Evolutionary conservation across 805 yeast genomes (phyloP).

Genomic region (Candida boleticola): DNA sequence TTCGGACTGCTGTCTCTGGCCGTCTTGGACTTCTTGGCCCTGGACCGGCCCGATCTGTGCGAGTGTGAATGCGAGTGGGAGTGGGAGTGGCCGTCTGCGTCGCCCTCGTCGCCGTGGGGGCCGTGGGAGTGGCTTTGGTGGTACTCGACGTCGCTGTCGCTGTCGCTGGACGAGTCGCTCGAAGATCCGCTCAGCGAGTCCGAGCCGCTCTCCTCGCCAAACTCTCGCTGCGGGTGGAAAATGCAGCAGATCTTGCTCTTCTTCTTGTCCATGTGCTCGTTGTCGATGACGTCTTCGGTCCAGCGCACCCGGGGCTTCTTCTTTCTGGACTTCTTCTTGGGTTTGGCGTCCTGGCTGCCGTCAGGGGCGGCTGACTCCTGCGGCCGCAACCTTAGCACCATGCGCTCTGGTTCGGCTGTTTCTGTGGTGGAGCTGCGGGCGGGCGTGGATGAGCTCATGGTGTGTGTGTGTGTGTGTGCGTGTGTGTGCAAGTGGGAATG

Average conservation of each 20-base stretch:
- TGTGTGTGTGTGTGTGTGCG: too few relatives aligned
- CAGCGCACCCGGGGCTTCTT: constrained; percentile 65
- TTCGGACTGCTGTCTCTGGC: constrained; percentile 52
- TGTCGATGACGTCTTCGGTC: constrained; percentile 85
- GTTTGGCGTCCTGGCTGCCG: background rate
- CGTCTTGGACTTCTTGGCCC: constrained; percentile 26
- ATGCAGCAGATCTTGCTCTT: constrained; percentile 90
- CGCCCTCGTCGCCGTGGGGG: constrained; percentile 11
- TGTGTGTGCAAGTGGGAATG: too few relatives aligned
- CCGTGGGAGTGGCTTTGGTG: constrained; percentile 9
- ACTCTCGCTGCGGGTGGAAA: constrained; percentile 70
- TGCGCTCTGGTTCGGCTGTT: background rate
- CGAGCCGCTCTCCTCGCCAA: constrained; percentile 43
- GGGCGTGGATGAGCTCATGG: too few relatives aligned
- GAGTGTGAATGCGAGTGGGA: constrained; percentile 10
- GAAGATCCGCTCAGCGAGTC: constrained; percentile 26
- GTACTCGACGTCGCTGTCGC: constrained; percentile 11
- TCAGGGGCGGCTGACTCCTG: too few relatives aligned
- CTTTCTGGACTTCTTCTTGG: constrained; percentile 13
- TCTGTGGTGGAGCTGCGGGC: constrained; percentile 2
- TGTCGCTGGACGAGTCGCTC: constrained; percentile 26
- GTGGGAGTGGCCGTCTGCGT: constrained; percentile 19
- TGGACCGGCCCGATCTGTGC: constrained; percentile 8
- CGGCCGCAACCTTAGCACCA: constrained; percentile 4
- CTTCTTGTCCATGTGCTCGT: constrained; percentile 84